Evolutionary conservation across 495 filamentous ascomycete species (phyloP), one percentile per base, ranked within the genome.

Genomic region (Aspergillus cavernicola): DNA sequence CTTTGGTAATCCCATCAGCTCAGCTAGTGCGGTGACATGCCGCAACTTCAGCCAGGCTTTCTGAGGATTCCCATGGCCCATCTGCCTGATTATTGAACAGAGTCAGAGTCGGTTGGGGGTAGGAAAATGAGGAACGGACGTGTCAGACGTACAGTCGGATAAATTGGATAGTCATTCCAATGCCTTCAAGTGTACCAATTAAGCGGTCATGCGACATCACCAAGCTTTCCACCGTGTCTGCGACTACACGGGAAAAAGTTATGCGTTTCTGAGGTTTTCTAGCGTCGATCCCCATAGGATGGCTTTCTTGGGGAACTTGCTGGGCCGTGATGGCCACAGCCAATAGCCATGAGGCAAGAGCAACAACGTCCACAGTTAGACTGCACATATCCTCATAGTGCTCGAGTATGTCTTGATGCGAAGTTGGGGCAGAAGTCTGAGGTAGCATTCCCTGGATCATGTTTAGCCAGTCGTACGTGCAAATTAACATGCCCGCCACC

Each of bases 1-100:
- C 13, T 59, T 61, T 0, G 61, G 63, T 19, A 68, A 47, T n/a
- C 63, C 65, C 47, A 62, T 61, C 9, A 66, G 23, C 46, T 68
- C 65, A 40, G 65, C 66, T 4, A 68, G 49, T 5, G 66, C 61
- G 36, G 61, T 56, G 16, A 61, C 13, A 19, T 64, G 66, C 12
- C 66, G 61, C 31, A 64, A 26, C 8, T 39, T 49, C 9, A 66
- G 36, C 65, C 65, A 67, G 9, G 52, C 61, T 31, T 62, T 66
- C 31, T 61, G 62, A 28, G 65, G 45, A 15, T 56, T 67, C 3
- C 62, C 65, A 26, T 52, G 63, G 2, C 63, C 53, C 10, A 67
- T 53, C 55, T 58, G 55, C 12, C 65, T 65, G 32, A 28, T 16
- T 16, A 28, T n/a, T 1, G 10, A 6, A 6, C 13, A 37, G n/a